These are phyloP conservation scores for Mycosphaerella sp. DNA, from an alignment of 2,329 filamentous ascomycete species.

Conservation along the genomic window DNA sequence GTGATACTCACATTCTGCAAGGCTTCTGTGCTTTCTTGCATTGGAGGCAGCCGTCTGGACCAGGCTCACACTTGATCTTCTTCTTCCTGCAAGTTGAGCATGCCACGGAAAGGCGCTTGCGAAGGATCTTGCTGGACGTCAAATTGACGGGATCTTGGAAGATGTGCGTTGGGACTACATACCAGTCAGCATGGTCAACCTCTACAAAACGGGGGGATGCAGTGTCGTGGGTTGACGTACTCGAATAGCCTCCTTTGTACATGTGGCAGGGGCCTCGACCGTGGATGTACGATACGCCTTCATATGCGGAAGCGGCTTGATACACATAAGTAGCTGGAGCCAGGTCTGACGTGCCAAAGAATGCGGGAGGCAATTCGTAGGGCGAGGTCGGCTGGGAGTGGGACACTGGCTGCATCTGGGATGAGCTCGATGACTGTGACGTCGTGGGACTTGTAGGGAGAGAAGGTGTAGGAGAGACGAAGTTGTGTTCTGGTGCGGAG, in stretches of 20 bases:
- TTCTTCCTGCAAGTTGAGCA: slow-evolving; percentile 13
- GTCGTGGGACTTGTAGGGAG: slow-evolving; percentile 1
- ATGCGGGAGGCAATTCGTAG: slow-evolving; percentile 1
- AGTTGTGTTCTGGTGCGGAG: not conserved
- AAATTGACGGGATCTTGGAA: slow-evolving; percentile 12
- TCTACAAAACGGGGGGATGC: no score
- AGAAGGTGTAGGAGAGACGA: not conserved
- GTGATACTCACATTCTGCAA: slow-evolving; percentile 13
- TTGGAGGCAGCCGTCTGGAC: slow-evolving; percentile 11
- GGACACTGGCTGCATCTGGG: not conserved
- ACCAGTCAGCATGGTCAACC: not conserved
- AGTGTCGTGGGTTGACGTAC: not conserved
- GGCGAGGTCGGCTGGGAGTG: slow-evolving; percentile 6
- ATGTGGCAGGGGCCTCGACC: slow-evolving; percentile 5
- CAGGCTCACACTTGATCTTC: slow-evolving; percentile 17
- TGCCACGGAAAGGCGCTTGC: slow-evolving; percentile 16
- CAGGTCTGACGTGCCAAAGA: slow-evolving; percentile 6
- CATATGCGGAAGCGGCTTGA: slow-evolving; percentile 10
- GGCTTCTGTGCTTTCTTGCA: slow-evolving; percentile 12
- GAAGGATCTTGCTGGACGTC: slow-evolving; percentile 14
- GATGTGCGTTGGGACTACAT: slow-evolving; percentile 9
- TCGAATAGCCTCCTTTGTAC: slow-evolving; percentile 11
- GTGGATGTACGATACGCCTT: slow-evolving; percentile 7
- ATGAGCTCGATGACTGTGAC: slow-evolving; percentile 1
- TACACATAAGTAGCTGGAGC: slow-evolving; percentile 15